Evolutionary conservation across 305 asterid species (phyloP), one percentile per base, ranked within the genome.

Genomic region (Fraxinus latifolia): DNA sequence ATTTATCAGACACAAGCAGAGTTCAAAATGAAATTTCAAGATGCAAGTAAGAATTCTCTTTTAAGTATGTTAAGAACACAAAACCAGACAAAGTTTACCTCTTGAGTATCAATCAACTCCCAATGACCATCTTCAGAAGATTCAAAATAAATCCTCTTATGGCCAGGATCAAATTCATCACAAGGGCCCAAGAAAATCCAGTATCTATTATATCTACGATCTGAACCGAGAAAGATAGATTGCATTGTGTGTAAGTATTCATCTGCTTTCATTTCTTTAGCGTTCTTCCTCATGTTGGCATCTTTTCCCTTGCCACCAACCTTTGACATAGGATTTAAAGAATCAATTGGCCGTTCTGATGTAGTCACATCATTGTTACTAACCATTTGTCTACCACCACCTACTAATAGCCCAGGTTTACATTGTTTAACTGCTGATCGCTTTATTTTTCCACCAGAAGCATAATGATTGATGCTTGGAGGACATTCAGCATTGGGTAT

Each of bases 101-200:
- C 97, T 88, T 83, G 89, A 39, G 90, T 83, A 87, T 96, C 97
- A 79, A 96, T 89, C 87, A 96, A 89, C 88, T 91, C 95, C 97
- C 99, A 96, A 88, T 93, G 97, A 34, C 99, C 97, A 90, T 94
- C 98, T 85, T 96, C 99, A 7, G 98, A 96, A 81, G 98, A 94
- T 87, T 94, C 99, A 77, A 96, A 96, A 90, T 96, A 96, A 84
- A 96, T 91, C 85, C 98, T 91, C 89, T 91, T 90, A 85, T 96
- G 99, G 53, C 98, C 98, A 80, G 98, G 98, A 90, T 96, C 99
- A 77, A 68, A 80, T 76, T 89, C 97, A 88, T 90, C 89, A 87
- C 99, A 96, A 86, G 99, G 99, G 50, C 99, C 99, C 91, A 96
- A 89, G 89, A 96, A 93, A 74, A 96, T 86, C 99, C 99, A 96